Evolutionary conservation across 306 rosid genomes (phyloP), one percentile per base, ranked within the genome.

Genomic region (Sicyos edulis): DNA sequence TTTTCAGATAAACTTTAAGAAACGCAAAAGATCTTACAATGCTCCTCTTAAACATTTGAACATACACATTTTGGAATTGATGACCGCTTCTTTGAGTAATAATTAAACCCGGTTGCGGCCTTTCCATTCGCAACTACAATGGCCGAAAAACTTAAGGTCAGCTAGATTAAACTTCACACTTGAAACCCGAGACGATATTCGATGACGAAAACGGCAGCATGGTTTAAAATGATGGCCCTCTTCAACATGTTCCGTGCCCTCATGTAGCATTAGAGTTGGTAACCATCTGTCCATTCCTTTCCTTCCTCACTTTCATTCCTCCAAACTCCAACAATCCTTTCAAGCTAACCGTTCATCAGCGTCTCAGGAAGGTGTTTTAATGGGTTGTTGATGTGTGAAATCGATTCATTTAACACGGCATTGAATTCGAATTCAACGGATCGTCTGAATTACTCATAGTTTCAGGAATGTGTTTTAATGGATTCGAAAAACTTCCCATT

Each of bases 401-500:
- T 1, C 19, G 50, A 64, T 10, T 3, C 55, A 67, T 67, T 67
- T 67, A 67, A 67, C 56, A 67, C 1, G 70, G 62, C 51, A 62
- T 12, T 51, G 79, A 74, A 34, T 74, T 73, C 42, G 54, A 77
- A 61, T n/a, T 58, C 29, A 62, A 32, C n/a, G 64, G 59, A 50
- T 72, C 76, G 7, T 15, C 62, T 26, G 34, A 60, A 20, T 52
- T 77, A 57, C 14, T 63, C 13, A 29, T 52, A 59, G 63, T 81
- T 54, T 75, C 85, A 59, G 72, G 84, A 58, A 76, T 72, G 71
- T 74, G 13, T 47, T 3, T 77, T 14, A 70, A 42, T 15, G 84
- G 75, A 80, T 75, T 53, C 60, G 82, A 80, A 74, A 86, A 88
- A 70, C 54, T 29, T 70, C 85, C 85, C 89, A 92, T 88, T 84